Evolutionary conservation across 2,329 filamentous ascomycete species (phyloP).

Genomic region (Colletotrichum agaves): DNA sequence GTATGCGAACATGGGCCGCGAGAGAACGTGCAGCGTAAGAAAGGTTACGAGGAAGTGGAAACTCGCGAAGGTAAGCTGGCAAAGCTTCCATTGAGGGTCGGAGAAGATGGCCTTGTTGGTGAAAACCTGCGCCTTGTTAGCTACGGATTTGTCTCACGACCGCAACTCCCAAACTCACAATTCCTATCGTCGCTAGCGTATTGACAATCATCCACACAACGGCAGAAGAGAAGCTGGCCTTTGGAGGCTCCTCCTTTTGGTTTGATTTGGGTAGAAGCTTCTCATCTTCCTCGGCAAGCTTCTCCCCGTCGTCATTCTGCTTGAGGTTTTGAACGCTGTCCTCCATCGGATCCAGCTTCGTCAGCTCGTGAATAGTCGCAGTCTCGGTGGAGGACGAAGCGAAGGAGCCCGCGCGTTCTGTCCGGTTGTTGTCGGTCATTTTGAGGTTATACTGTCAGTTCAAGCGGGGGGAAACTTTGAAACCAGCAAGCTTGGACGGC

Average conservation of each 20-base stretch:
- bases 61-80: slow-evolving; percentile 73
- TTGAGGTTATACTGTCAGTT: background rate
- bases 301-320: slow-evolving; percentile 49
- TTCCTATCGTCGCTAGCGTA: slow-evolving; percentile 70
- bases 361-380: slow-evolving; percentile 47
- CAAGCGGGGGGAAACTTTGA: background rate
- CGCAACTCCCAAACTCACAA: slow-evolving; percentile 56
- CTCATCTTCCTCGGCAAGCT: slow-evolving; percentile 51
- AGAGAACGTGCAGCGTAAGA: slow-evolving; percentile 70
- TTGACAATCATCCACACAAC: slow-evolving; percentile 70
- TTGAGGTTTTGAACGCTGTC: slow-evolving; percentile 47
- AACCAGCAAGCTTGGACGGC: background rate
- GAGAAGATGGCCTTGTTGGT: slow-evolving; percentile 78
- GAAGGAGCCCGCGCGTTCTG: slow-evolving; percentile 45
- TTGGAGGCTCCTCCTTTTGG: slow-evolving; percentile 49
- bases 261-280: slow-evolving; percentile 50
- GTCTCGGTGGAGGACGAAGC: slow-evolving; percentile 49
- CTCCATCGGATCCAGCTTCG: slow-evolving; percentile 47
- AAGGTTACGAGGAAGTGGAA: slow-evolving; percentile 77
- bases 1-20: slow-evolving; percentile 66
- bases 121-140: slow-evolving; percentile 63
- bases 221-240: slow-evolving; percentile 50
- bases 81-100: slow-evolving; percentile 68
- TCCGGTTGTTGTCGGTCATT: slow-evolving; percentile 43
- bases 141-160: background rate